phyloP scores from a whole-genome alignment of 192 early-diverging fungal species.

The Phycomyces blakesleeanus region DNA sequence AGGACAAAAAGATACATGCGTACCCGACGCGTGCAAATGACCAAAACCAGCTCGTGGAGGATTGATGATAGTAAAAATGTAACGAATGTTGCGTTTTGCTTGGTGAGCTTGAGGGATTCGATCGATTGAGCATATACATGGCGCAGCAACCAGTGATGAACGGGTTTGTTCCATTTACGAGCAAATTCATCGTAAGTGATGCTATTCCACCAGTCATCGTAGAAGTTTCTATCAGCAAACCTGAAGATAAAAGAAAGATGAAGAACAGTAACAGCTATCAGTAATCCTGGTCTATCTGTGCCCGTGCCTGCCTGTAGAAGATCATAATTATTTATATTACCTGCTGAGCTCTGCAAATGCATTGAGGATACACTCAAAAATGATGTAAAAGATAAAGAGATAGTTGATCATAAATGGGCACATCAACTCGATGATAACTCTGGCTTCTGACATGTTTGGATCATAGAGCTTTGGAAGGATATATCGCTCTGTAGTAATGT shows the following conservation, averaged over 20 bases:
- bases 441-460: conserved; percentile 48
- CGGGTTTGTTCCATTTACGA: conserved; percentile 96
- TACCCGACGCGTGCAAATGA: conserved; percentile 60
- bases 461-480: conserved; percentile 78
- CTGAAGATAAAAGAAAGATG: conserved; percentile 24
- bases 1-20: conserved; percentile 76
- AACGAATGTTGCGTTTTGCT: conserved; percentile 66
- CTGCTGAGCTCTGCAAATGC: conserved; percentile 91
- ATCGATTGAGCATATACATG: conserved; percentile 88
- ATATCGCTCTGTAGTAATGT: conserved; percentile 82
- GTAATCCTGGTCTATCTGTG: too few species aligned
- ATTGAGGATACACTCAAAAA: conserved; percentile 96
- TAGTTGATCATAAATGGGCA: conserved; percentile 91
- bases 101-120: conserved; percentile 62
- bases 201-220: conserved; percentile 98
- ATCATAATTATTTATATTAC: too few species aligned
- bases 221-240: conserved; percentile 96
- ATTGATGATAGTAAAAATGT: conserved; percentile 79
- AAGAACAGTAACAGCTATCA: background rate
- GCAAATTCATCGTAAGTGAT: conserved; percentile 89
- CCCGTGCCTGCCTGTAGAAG: too few species aligned
- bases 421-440: conserved; percentile 68
- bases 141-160: conserved; percentile 87
- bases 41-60: conserved; percentile 81
- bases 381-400: conserved; percentile 89